Evolutionary conservation across 2,329 filamentous ascomycete genomes (phyloP), one percentile per base, ranked within the genome.

Genomic region (Colletotrichum navitas): DNA sequence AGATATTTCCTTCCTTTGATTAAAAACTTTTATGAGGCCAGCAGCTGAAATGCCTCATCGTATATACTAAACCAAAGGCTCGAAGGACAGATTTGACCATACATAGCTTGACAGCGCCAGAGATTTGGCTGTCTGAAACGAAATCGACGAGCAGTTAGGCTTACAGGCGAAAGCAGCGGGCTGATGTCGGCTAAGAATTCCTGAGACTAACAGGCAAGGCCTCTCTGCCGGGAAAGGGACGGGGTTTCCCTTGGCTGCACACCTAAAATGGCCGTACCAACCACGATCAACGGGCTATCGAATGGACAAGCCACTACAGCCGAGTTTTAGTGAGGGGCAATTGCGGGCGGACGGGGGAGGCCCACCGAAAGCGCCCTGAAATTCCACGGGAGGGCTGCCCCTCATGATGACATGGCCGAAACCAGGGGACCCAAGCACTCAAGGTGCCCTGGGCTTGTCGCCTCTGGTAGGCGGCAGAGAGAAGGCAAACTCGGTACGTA

Each of bases 311-410:
- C 68, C 65, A 71, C 65, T 71, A 59, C 59, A 68, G 54, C 36
- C 54, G 41, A 68, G 51, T 26, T 59, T 49, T 59, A 63, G 59
- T 68, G 68, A 71, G 68, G 68, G 68, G 68, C 65, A 72, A 49
- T 68, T 69, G 59, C 69, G 69, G 69, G 60, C 65, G 59, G 59
- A 69, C 54, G 65, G 66, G 65, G 65, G 26, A 72, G 69, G 60
- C 69, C 69, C 69, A 72, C 66, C 68, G 66, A 72, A 72, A 72
- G 65, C 69, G 69, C 69, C 69, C 69, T 72, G 69, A 69, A 72
- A 72, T 72, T 72, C 65, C 60, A 68, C 65, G 65, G 66, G 45
- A 71, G 59, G 59, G 60, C 51, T 58, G 34, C 51, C 59, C 66
- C 47, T 65, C 65, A 72, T 72, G 69, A 72, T 72, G 65, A 69